A percentile compares a stretch with the other conserved stretches of the same genome.
These are phyloP conservation scores for Pelargonium citronellum DNA, from an alignment of 441 rosid species.

Conservation along the genomic window DNA sequence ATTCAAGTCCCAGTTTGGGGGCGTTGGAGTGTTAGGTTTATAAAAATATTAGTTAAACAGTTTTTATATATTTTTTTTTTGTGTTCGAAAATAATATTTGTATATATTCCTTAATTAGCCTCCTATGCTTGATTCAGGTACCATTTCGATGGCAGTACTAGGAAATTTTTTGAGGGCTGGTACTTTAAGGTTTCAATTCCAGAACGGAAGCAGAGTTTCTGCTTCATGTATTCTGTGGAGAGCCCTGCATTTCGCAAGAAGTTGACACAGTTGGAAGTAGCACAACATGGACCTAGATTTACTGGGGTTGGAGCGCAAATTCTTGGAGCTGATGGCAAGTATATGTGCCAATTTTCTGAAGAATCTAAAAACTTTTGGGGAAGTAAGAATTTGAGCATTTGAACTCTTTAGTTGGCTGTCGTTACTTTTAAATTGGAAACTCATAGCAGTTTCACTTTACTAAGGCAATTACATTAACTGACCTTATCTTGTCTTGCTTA, in stretches of 20 bases:
- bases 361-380: conserved; percentile 88
- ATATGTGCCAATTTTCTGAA: conserved; percentile 56
- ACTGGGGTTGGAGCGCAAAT: conserved; percentile 92
- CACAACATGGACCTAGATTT: conserved; percentile 58
- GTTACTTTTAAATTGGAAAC: not conserved
- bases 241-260: conserved; percentile 63
- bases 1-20: too few species aligned
- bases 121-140: conserved; percentile 39
- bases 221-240: conserved; percentile 89
- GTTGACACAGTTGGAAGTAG: conserved; percentile 45
- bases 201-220: conserved; percentile 74
- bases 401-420: not conserved
- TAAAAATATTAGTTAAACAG: not conserved
- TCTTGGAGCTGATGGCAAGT: conserved; percentile 83
- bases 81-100: not conserved
- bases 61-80: not conserved
- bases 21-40: too few species aligned
- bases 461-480: not conserved
- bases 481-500: not conserved
- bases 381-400: conserved; percentile 40
- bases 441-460: not conserved
- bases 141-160: conserved; percentile 76
- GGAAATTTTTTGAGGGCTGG: conserved; percentile 91
- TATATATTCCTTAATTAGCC: not conserved
- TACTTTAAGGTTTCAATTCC: conserved; percentile 88